phyloP scores from a whole-genome alignment of 2,329 filamentous ascomycete species.

The Mollisiaceae sp. region DNA sequence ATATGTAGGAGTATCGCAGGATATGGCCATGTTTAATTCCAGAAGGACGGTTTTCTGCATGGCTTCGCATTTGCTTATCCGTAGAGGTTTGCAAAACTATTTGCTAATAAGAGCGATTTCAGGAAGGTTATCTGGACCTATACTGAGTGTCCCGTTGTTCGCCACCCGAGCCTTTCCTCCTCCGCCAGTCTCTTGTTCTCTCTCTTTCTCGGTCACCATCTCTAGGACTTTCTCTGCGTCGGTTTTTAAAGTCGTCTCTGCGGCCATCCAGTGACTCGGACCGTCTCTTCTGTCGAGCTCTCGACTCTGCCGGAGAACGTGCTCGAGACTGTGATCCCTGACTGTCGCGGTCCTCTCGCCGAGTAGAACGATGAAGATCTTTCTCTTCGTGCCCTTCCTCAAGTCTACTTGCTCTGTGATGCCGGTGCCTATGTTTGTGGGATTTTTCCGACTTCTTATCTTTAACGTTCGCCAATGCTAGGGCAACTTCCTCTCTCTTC shows the following conservation, averaged over 20 bases:
- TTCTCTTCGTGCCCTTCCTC: slow-evolving; percentile 20
- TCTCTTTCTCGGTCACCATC: slow-evolving; percentile 20
- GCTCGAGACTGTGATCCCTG: slow-evolving; percentile 31
- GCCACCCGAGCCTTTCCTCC: slow-evolving; percentile 29
- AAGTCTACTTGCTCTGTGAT: slow-evolving; percentile 33
- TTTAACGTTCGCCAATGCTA: slow-evolving; percentile 64
- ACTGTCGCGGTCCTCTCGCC: slow-evolving; percentile 27
- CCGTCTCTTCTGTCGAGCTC: slow-evolving; percentile 14
- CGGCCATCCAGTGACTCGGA: slow-evolving; percentile 18
- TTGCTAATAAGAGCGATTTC: slow-evolving; percentile 1
- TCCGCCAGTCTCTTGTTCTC: slow-evolving; percentile 19
- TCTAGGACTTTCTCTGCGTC: slow-evolving; percentile 23
- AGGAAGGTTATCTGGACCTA: neutral
- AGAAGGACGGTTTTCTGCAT: neutral
- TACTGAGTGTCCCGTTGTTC: slow-evolving; percentile 14
- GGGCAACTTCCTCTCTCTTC: slow-evolving; percentile 86
- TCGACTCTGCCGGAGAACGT: slow-evolving; percentile 11
- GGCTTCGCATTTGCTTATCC: slow-evolving; percentile 7
- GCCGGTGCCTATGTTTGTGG: slow-evolving; percentile 36
- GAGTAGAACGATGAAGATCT: slow-evolving; percentile 24
- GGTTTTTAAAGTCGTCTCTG: slow-evolving; percentile 13
- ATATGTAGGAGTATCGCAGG: neutral
- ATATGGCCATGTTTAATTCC: neutral
- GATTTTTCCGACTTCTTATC: slow-evolving; percentile 32
- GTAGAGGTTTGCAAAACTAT: neutral